Conservation (phyloP, 2,329 filamentous ascomycete genomes). For the Rachicladosporium sp. region DNA sequence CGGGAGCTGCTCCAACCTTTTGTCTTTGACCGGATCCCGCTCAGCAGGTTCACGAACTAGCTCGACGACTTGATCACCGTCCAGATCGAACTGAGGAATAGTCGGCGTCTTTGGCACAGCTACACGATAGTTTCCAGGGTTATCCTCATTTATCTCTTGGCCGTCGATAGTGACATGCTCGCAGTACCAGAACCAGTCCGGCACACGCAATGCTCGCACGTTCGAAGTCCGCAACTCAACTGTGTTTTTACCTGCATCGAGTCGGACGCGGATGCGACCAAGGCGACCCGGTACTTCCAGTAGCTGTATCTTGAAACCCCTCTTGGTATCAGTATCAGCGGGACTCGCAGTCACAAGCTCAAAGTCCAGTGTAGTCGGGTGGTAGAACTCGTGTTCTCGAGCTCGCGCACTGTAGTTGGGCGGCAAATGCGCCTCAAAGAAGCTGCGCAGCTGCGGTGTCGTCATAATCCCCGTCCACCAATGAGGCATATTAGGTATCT, state of each 20-base stretch:
- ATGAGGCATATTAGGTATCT: constrained; percentile 39
- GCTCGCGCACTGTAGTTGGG: constrained; percentile 8
- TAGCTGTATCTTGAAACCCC: constrained; percentile 40
- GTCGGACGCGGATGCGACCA: constrained; percentile 35
- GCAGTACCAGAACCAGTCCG: constrained; percentile 10
- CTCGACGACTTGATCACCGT: too few species aligned
- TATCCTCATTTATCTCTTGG: neutral
- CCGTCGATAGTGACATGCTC: constrained; percentile 9
- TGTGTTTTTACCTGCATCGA: constrained; percentile 10
- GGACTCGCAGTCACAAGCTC: constrained; percentile 39
- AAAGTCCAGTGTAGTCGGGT: constrained; percentile 24
- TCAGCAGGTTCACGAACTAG: too few species aligned
- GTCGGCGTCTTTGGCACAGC: too few species aligned
- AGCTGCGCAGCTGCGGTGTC: constrained; percentile 34
- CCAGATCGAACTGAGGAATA: too few species aligned
- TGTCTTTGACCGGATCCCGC: too few species aligned
- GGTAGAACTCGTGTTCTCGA: constrained; percentile 14
- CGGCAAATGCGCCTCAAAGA: constrained; percentile 32
- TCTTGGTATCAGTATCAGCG: constrained; percentile 39
- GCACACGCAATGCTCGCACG: constrained; percentile 22
- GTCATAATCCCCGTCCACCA: constrained; percentile 46
- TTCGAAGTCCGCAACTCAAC: constrained; percentile 34
- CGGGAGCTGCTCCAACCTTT: too few species aligned
- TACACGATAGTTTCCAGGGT: too few species aligned
- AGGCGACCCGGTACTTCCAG: constrained; percentile 38